Evolutionary conservation across 116 monocot genomes (phyloP), one percentile per base, ranked within the genome.

Genomic region (Thalassia testudinum): DNA sequence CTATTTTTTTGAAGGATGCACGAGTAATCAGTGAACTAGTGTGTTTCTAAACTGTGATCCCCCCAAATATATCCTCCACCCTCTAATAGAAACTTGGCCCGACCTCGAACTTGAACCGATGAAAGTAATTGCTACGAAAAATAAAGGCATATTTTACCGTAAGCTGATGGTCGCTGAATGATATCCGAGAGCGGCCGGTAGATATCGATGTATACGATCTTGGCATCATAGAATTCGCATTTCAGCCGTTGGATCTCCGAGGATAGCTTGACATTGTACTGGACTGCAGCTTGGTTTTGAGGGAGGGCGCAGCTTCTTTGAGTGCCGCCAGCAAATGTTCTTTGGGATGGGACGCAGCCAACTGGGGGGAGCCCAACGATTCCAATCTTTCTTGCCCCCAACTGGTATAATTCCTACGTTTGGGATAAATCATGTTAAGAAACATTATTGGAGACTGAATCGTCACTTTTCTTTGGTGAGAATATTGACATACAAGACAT

Each of bases 321-420:
- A 0, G 43, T 18, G 7, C 73, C 77, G 50, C 82, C 74, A 3
- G 45, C 69, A 0, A 63, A 18, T 5, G 70, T 82, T 20, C 73
- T 66, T 25, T 77, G 64, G 6, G 77, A 67, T 23, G 77, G 77
- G 6, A 82, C 12, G 52, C 82, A 82, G 16, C 77, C 82, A 24
- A 77, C 21, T 6, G 73, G 82, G 0, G 82, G 68, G 12, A 82
- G 48, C 0, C 77, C 73, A 1, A 68, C 43, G 6, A 82, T 34
- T 0, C 63, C 73, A 37, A 82, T 67, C 67, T 40, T 67, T 26
- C 63, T 30, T 26, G 72, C 80, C 12, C 75, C 80, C 21, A 61
- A 7, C 16, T 48, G 13, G 8, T 55, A 7, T 19, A 78, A 24
- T 40, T 73, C 51, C 74, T 73, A 34, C 30, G 30, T n/a, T n/a